Evolutionary conservation across 352 stramenopile species (phyloP).

Genomic region (Pythium periplocum): DNA sequence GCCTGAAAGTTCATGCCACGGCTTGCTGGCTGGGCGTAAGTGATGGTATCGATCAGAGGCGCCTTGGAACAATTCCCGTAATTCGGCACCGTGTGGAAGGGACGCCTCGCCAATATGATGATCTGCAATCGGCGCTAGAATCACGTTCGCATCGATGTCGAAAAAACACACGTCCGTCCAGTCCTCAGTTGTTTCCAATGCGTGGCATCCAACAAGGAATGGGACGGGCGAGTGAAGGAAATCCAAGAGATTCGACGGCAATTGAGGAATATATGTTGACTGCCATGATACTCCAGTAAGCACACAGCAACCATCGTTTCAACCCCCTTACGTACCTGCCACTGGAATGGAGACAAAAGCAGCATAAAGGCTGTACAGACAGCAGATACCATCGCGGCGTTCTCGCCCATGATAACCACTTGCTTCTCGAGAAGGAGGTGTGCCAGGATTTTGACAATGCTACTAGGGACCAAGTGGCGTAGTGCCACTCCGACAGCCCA

Average conservation of each 20-base stretch:
- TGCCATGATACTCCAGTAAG: constrained; percentile 10
- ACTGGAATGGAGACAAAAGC: constrained; percentile 76
- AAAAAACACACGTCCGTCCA: constrained; percentile 84
- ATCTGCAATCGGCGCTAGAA: constrained; percentile 38
- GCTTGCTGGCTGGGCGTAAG: constrained; percentile 37
- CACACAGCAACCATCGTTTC: constrained; percentile 3
- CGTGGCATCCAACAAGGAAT: constrained; percentile 69
- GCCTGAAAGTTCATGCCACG: constrained; percentile 73
- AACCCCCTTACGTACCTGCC: constrained; percentile 37
- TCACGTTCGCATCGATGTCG: constrained; percentile 57
- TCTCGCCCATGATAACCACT: constrained; percentile 72
- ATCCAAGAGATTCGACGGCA: constrained; percentile 64
- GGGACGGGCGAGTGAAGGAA: constrained; percentile 83
- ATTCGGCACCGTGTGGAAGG: constrained; percentile 54
- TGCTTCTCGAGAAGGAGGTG: constrained; percentile 78
- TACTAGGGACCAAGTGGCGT: constrained; percentile 45
- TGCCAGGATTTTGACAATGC: constrained; percentile 63
- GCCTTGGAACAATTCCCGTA: constrained; percentile 53
- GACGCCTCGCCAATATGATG: constrained; percentile 39
- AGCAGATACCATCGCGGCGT: constrained; percentile 54
- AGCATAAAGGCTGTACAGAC: constrained; percentile 67
- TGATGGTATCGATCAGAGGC: constrained; percentile 40
- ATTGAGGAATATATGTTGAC: constrained; percentile 82
- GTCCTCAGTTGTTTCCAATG: constrained; percentile 52
- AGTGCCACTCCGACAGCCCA: constrained; percentile 71